A percentile compares a stretch with the other conserved stretches of the same genome.
These are phyloP conservation scores for Suhomyces coccinellae DNA, from an alignment of 1,139 yeast species.

Conservation along the genomic window DNA sequence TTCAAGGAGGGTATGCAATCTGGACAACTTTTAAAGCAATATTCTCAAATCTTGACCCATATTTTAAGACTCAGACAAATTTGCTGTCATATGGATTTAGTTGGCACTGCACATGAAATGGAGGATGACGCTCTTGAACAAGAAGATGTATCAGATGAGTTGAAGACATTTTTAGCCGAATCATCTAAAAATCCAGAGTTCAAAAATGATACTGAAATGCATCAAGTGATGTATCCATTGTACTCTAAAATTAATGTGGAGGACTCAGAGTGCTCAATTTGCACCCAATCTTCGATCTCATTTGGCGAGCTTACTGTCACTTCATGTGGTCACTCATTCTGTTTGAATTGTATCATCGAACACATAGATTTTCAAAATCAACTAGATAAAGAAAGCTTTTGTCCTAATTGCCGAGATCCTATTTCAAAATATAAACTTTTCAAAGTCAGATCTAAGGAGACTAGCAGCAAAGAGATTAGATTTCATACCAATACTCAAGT, in stretches of 20 bases:
- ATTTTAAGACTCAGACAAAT: constrained; percentile 81
- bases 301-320: constrained; percentile 62
- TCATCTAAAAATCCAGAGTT: constrained; percentile 27
- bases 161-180: constrained; percentile 19
- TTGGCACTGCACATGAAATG: constrained; percentile 46
- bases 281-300: constrained; percentile 66
- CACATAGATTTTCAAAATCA: constrained; percentile 57
- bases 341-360: constrained; percentile 71
- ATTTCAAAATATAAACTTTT: constrained; percentile 48
- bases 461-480: constrained; percentile 32
- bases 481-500: constrained; percentile 29
- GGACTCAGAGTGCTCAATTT: constrained; percentile 80
- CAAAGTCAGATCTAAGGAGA: constrained; percentile 32
- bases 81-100: constrained; percentile 78
- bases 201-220: constrained; percentile 32
- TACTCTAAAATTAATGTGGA: constrained; percentile 30
- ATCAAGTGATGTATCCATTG: constrained; percentile 30
- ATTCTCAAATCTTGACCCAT: constrained; percentile 80
- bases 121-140: constrained; percentile 26
- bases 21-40: constrained; percentile 73
- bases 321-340: constrained; percentile 79
- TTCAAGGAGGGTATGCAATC: constrained; percentile 61
- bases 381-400: constrained; percentile 33
- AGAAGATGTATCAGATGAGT: constrained; percentile 12
- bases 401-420: constrained; percentile 61